Base-by-base conservation (phyloP, 129 eudicot species). In the Lactuca saligna region DNA sequence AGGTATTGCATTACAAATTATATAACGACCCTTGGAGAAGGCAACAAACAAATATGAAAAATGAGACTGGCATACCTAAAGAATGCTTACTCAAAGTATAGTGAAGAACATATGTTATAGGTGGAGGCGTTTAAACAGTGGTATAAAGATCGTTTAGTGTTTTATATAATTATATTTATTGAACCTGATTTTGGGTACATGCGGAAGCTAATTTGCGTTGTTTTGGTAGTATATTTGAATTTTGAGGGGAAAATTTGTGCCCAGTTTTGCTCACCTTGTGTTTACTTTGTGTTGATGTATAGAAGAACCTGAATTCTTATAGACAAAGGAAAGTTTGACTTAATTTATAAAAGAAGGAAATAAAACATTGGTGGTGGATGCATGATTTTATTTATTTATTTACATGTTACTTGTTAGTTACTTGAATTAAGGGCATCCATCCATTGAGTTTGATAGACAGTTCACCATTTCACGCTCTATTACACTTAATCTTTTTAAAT, bases 21-120 rank as follows among this genome's bases (percentile, higher is more conserved):
- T 87, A 86, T 53, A 87, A 84, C 56, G 95, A 90, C 15, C 94
- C 88, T 61, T 90, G 97, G 97, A 84, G 97, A 61, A 79, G 65
- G 44, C 65, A 78, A 69, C 48, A 62, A 46, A 34, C 49, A 11
- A 66, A 29, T 61, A 54, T 15, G 8, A 80, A 62, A 31, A 85
- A 79, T 77, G 82, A 82, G 12, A 86, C 70, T 31, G 86, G 88
- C 17, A 57, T 90, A 49, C 88, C 91, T 6, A 55, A 34, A 69
- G 90, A 82, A 82, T 86, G 97, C 85, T 31, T 82, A 78, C 61
- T 48, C 50, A 75, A 50, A 64, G 61, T 78, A 57, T 71, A 77
- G 76, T 5, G 51, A 61, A 65, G 73, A 70, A 62, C 4, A 57
- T 56, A 61, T 61, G 42, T 61, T 61, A 16, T 61, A 61, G 39